Evolutionary conservation across 495 filamentous ascomycete species (phyloP).

Genomic region (Penicillium nucicola): DNA sequence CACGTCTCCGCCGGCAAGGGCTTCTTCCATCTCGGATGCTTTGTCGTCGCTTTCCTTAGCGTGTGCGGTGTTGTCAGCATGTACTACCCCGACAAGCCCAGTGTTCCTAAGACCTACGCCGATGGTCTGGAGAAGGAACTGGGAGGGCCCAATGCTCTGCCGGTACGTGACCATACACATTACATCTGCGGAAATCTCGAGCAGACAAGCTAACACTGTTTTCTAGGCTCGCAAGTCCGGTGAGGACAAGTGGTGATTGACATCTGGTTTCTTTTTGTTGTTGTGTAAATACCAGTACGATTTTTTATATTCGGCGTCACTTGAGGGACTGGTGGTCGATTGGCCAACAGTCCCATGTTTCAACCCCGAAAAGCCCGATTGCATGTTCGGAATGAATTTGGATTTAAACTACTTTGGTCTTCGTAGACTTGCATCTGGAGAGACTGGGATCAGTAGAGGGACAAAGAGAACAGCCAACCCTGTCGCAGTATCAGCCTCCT

Average conservation of each 20-base stretch:
- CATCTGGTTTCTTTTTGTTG: conserved; percentile 16
- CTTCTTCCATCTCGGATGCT: conserved; percentile 67
- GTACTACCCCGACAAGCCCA: conserved; percentile 82
- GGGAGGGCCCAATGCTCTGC: conserved; percentile 59
- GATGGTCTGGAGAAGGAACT: conserved; percentile 83
- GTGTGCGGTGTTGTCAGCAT: conserved; percentile 67
- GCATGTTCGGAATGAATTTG: conserved; percentile 12
- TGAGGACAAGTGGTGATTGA: conserved; percentile 42
- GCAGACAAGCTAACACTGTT: conserved; percentile 3
- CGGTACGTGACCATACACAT: conserved; percentile 29
- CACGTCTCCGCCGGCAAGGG: conserved; percentile 74
- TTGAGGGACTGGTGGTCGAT: conserved; percentile 28
- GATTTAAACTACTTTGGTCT: conserved; percentile 1
- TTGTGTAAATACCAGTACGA: conserved; percentile 46
- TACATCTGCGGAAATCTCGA: not conserved
- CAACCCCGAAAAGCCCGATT: conserved; percentile 6
- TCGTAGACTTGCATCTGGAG: not conserved
- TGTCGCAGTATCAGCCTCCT: too few species aligned
- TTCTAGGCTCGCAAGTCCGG: conserved; percentile 42
- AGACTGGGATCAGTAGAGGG: not conserved
- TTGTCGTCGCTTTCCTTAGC: conserved; percentile 66
- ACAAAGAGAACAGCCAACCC: not conserved
- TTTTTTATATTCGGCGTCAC: conserved; percentile 34
- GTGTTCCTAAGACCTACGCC: conserved; percentile 73
- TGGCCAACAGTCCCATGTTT: conserved; percentile 4